These are phyloP conservation scores for Fraxinus dipetala DNA, from an alignment of 305 asterid species.

Conservation along the genomic window DNA sequence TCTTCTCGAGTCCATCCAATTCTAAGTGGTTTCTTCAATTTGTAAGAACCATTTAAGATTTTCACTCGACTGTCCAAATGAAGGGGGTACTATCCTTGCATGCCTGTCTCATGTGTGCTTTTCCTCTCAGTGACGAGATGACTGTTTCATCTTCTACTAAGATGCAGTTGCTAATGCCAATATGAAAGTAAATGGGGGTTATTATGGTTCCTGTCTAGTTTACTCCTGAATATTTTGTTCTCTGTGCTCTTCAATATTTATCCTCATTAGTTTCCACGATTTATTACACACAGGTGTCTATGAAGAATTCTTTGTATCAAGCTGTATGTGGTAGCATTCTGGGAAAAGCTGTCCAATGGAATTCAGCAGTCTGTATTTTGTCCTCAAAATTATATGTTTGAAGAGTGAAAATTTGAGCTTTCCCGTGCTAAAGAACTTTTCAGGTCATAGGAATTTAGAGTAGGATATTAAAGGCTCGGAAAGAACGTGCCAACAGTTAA, in stretches of 20 bases:
- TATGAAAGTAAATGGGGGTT: not conserved
- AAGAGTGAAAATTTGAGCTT: constrained; percentile 27
- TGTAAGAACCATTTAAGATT: not conserved
- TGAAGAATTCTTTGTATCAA: constrained; percentile 32
- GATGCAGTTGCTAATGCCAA: constrained; percentile 11
- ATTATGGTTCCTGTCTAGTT: not conserved
- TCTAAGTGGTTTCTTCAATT: not conserved
- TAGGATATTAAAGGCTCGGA: constrained; percentile 15
- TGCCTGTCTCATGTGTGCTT: not conserved
- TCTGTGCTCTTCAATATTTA: not conserved
- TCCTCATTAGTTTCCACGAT: constrained; percentile 7
- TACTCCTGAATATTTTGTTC: not conserved
- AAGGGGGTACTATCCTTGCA: not conserved
- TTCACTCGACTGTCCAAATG: not conserved
- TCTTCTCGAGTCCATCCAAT: not conserved
- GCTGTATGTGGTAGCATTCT: constrained; percentile 15
- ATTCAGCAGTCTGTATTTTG: constrained; percentile 14
- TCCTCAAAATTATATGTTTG: constrained; percentile 16
- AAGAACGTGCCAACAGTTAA: constrained; percentile 13
- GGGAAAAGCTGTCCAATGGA: constrained; percentile 2
- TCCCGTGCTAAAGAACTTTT: constrained; percentile 26
- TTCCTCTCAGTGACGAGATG: not conserved
- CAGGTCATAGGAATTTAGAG: constrained; percentile 21
- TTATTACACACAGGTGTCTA: constrained; percentile 33
- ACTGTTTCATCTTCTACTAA: constrained; percentile 6